Base-by-base conservation (phyloP, 192 early-diverging fungal species). In the Gorgonomyces haynaldii region DNA sequence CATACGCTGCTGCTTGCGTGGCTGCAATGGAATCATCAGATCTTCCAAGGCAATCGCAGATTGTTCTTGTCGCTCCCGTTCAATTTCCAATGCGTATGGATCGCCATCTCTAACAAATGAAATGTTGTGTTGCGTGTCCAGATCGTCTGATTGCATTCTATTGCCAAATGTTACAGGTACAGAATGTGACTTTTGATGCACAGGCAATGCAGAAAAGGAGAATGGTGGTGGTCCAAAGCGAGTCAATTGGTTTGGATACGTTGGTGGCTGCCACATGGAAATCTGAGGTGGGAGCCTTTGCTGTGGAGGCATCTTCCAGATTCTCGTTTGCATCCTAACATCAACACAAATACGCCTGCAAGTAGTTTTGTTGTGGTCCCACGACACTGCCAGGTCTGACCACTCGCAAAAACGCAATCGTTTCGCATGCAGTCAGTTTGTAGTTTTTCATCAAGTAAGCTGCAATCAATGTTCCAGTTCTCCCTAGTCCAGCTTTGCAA, bases 341-440 rank as follows among this genome's bases (percentile, higher is more conserved):
- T 15, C 15, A 17, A 48, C n/a, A 28, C 15, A 45, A 13, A 20
- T 53, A 74, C 72, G 61, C 61, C 48, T 69, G 62, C 19, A 84
- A 51, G 49, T 72, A 84, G 56, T 84, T 84, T 64, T 85, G 82
- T 48, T 85, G 82, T 4, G 79, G 82, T 1, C 82, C 82, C 0
- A 85, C 79, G 0, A 85, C 82, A 27, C 69, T 69, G 0, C 82
- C 82, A 1, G 82, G 82, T 9, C 82, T 52, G 52, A 85, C 60
- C 30, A 84, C 56, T 34, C 82, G 52, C 44, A 85, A 47, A 31
- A 67, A 78, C 3, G 66, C 65, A 52, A 84, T 85, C 30, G 72
- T 64, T 54, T 85, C 82, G 2, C 69, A 32, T 0, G 82, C 78
- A 0, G 80, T 73, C 55, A 85, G 69, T 31, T 70, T 62, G 52